A percentile compares a stretch with the other conserved stretches of the same genome.
These are phyloP conservation scores for Aspergillus sp. DNA, from an alignment of 2,329 filamentous ascomycete genomes.

Conservation along the genomic window DNA sequence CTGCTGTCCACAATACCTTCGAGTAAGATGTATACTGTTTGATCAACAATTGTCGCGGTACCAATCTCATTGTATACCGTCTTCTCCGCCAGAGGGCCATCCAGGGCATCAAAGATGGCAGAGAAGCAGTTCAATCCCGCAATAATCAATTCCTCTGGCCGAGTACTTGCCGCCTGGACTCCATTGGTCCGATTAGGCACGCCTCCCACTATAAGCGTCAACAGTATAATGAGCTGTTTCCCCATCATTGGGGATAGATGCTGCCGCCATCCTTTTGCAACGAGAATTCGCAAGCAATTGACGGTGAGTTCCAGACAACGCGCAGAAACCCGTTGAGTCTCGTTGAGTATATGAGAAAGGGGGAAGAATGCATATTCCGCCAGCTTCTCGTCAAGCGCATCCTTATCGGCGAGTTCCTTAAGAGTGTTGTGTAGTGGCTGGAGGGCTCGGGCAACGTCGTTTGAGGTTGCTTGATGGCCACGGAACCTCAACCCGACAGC, in stretches of 20 bases:
- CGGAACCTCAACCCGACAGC: constrained; percentile 48
- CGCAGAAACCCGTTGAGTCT: constrained; percentile 64
- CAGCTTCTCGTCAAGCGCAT: constrained; percentile 65
- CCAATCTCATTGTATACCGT: constrained; percentile 45
- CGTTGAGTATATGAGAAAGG: constrained; percentile 75
- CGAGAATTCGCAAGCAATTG: constrained; percentile 65
- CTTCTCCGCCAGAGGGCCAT: constrained; percentile 39
- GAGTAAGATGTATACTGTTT: constrained; percentile 72
- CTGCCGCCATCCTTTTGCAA: constrained; percentile 71
- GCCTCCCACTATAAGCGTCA: constrained; percentile 74
- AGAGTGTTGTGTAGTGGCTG: constrained; percentile 37
- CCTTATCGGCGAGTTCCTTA: constrained; percentile 32
- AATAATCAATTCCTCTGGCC: constrained; percentile 65
- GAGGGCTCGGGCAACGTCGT: constrained; percentile 44
- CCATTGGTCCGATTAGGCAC: constrained; percentile 49
- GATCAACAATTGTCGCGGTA: constrained; percentile 70
- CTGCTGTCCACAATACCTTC: constrained; percentile 61
- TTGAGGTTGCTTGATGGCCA: constrained; percentile 37
- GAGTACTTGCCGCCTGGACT: constrained; percentile 19
- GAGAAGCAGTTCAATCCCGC: constrained; percentile 65
- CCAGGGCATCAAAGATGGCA: constrained; percentile 57
- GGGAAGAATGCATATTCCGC: constrained; percentile 96
- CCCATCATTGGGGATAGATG: constrained; percentile 65
- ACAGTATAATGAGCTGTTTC: constrained; percentile 76
- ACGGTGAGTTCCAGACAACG: constrained; percentile 66